Base-by-base conservation (phyloP, 306 rosid species). In the Inga leiocalycina region DNA sequence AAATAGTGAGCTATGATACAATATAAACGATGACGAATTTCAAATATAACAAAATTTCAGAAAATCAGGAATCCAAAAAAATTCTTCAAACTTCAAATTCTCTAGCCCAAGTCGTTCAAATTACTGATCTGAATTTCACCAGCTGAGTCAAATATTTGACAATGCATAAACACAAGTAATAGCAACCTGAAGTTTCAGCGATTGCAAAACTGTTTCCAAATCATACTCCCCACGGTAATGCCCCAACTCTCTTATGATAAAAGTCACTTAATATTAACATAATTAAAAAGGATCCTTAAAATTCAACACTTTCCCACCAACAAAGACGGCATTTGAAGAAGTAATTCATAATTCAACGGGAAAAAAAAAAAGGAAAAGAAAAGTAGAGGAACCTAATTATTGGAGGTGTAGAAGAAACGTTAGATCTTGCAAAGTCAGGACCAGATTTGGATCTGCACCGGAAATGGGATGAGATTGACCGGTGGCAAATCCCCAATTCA, bases 401-500 rank as follows among this genome's bases (percentile, higher is more conserved):
- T 6, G 34, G 85, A 80, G 79, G 4, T 52, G 61, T 17, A 10
- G 35, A 30, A 67, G 54, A 65, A 76, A 17, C 27, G 46, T 78
- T 78, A 77, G 88, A 89, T 85, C 88, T 72, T 68, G 86, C 27
- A 16, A 67, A 30, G 48, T 1, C 41, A 75, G 82, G 37, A 73
- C 10, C 20, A 66, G 85, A 62, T 71, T 71, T 46, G 83, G 87
- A 85, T 73, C 71, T 43, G 83, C 75, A 71, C 76, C n/a, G n/a
- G 59, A 72, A 72, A 80, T 35, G 89, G 24, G 78, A 51, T 20
- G 57, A 10, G 72, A 81, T 61, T 66, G 83, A 86, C 81, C 85
- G 91, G 92, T 83, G 88, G 84, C 74, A 74, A 84, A 80, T 75
- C 69, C n/a, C 79, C 75, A 49, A 57, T 65, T 45, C 35, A 51